Conservation (phyloP, 805 yeast species). For the Wickerhamomyces strasburgensis region DNA sequence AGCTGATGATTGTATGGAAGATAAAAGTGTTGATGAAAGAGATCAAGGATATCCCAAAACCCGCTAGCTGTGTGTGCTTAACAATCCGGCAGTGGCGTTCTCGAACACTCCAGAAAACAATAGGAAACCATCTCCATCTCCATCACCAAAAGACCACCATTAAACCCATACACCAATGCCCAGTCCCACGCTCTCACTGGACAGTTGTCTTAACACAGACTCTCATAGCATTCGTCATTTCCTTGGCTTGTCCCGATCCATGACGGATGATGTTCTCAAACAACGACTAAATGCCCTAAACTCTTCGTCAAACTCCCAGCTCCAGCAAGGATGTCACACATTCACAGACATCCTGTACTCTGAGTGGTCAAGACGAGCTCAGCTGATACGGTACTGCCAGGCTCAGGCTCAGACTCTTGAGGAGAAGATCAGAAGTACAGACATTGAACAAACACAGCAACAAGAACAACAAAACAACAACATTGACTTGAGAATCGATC, state of each 20-base stretch:
- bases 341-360: conserved; percentile 38
- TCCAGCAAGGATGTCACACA: conserved; percentile 35
- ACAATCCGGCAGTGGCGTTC: no score
- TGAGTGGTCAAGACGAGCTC: conserved; percentile 41
- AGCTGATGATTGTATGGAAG: no score
- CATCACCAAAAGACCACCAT: no score
- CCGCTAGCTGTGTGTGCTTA: no score
- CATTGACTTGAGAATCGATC: conserved; percentile 38
- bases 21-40: no score
- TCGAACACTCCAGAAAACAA: no score
- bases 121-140: no score
- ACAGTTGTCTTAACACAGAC: conserved; percentile 29
- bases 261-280: conserved; percentile 42
- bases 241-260: conserved; percentile 30
- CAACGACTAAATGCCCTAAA: conserved; percentile 37
- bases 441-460: conserved; percentile 10
- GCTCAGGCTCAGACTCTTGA: conserved; percentile 28
- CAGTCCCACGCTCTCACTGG: conserved; percentile 26
- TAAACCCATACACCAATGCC: no score
- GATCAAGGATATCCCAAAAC: no score
- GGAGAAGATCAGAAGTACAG: conserved; percentile 15
- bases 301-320: conserved; percentile 25
- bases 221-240: conserved; percentile 33
- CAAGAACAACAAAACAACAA: conserved; percentile 7
- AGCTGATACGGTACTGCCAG: conserved; percentile 40